These are phyloP conservation scores for Cynara cardunculus DNA, from an alignment of 129 eudicot genomes.

Conservation along the genomic window DNA sequence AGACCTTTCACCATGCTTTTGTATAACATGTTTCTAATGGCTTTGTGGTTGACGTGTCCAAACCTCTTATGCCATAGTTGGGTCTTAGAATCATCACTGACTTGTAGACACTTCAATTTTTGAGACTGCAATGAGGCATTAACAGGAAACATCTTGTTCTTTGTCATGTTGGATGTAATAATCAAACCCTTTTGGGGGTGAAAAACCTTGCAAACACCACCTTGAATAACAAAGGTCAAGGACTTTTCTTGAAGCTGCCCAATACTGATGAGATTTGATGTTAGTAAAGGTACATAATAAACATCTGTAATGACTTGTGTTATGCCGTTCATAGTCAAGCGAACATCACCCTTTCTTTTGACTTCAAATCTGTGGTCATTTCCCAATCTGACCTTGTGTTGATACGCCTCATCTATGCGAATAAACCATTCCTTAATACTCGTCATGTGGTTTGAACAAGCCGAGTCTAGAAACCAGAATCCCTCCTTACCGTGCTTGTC, in stretches of 20 bases:
- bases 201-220: too few species aligned
- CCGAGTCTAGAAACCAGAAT: background rate
- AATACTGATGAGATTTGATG: too few species aligned
- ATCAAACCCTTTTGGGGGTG: too few species aligned
- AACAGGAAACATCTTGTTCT: slow-evolving; percentile 7
- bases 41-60: background rate
- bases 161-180: too few species aligned
- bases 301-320: too few species aligned
- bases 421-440: slow-evolving; percentile 4
- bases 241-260: too few species aligned
- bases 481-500: too few species aligned
- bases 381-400: background rate
- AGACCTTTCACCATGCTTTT: background rate
- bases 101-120: background rate
- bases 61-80: slow-evolving; percentile 9
- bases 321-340: too few species aligned
- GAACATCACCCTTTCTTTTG: slow-evolving; percentile 2
- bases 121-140: background rate
- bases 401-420: background rate
- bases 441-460: slow-evolving; percentile 1
- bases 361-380: slow-evolving; percentile 5
- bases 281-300: too few species aligned
- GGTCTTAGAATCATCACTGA: background rate
- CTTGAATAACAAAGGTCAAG: too few species aligned
- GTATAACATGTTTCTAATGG: background rate